Evolutionary conservation across 805 yeast genomes (phyloP), one percentile per base, ranked within the genome.

Genomic region (Pichia phayaonensis): DNA sequence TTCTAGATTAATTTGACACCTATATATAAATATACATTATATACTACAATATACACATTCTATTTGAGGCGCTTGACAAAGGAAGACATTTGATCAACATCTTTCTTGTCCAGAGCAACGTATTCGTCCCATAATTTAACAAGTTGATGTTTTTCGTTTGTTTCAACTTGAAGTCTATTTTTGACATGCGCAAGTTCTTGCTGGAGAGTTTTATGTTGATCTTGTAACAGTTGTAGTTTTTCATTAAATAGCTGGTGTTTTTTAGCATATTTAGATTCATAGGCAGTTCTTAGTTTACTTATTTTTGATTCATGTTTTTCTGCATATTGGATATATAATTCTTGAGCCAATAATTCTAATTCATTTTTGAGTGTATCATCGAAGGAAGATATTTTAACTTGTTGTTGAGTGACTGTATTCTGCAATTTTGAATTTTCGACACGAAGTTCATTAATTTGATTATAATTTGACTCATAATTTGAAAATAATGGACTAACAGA

Each of bases 281-380:
- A 80, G 2, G 79, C 81, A 50, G 75, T 74, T 61, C 79, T 83
- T 59, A 83, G 68, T 31, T 79, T 75, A 15, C 74, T 73, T 10
- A 86, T 84, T 63, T 86, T 86, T 47, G 78, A 76, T 54, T 83
- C 87, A 60, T 87, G 95, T 61, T 87, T 86, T 46, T 83, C 80
- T 2, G 88, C 79, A 60, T 86, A 86, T 61, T 84, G 90, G 39
- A 77, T 72, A 59, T 86, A 86, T 12, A 86, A 69, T 57, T 83
- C 87, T 52, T 80, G 83, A 0, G 90, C 86, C 44, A 86, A 66
- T 54, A 79, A 76, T 54, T 81, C 80, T 39, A 84, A 66, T 59
- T 79, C 76, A 51, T 71, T 72, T 54, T 80, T 82, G 3, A 79
- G 69, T 20, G 76, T 79, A 26, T 64, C 63, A 49, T 81, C 83